These are phyloP conservation scores for Nakaseomyces delphensis DNA, from an alignment of 1,139 yeast genomes.

Conservation along the genomic window DNA sequence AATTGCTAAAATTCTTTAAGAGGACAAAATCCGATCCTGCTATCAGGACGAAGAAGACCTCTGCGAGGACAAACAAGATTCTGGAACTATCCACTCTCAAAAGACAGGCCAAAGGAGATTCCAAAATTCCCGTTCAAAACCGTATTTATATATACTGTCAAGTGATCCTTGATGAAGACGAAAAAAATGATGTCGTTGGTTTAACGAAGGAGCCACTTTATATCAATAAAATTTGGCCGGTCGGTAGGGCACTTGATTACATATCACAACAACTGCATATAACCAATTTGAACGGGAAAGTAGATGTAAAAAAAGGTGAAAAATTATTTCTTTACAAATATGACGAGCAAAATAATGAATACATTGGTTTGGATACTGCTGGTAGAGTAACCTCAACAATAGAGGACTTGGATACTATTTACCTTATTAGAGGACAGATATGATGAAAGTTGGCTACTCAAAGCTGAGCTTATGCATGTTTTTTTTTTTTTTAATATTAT, in stretches of 20 bases:
- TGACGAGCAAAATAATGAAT: constrained; percentile 28
- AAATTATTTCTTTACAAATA: constrained; percentile 27
- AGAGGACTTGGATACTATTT: constrained; percentile 44
- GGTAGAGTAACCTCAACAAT: constrained; percentile 41
- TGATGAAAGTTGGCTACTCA: too few species aligned
- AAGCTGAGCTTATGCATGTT: too few species aligned
- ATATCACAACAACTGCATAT: constrained; percentile 49
- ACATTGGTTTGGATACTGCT: constrained; percentile 33
- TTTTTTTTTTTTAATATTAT: too few species aligned
- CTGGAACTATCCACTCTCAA: constrained; percentile 39
- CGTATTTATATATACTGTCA: constrained; percentile 58
- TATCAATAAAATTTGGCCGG: constrained; percentile 45
- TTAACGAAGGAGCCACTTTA: constrained; percentile 20
- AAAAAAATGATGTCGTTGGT: constrained; percentile 25
- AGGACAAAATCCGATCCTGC: constrained; percentile 9
- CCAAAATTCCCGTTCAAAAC: constrained; percentile 44
- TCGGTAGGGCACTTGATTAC: constrained; percentile 70
- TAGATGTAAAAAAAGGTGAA: constrained; percentile 23
- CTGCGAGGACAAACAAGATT: constrained; percentile 25
- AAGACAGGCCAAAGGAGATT: constrained; percentile 61
- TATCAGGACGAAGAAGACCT: constrained; percentile 12
- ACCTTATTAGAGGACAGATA: constrained; percentile 46
- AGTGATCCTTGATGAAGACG: constrained; percentile 35
- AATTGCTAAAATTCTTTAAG: constrained; percentile 30
- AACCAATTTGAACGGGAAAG: constrained; percentile 45